Conservation (phyloP, 352 stramenopile genomes). For the Pythium myriotylum region DNA sequence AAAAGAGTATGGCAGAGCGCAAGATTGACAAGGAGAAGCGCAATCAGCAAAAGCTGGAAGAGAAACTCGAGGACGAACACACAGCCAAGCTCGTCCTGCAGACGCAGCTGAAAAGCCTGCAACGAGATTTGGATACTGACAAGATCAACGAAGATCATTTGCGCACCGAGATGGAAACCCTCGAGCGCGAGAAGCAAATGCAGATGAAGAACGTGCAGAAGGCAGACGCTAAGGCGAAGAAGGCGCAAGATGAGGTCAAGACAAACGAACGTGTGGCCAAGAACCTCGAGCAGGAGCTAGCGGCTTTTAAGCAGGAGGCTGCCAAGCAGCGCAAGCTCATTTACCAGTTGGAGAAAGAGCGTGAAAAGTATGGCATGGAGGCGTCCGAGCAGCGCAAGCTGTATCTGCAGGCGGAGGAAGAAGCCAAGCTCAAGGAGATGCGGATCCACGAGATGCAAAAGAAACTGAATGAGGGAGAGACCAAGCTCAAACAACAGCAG, state of each 20-base stretch:
- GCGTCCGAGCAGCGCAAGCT: constrained; percentile 84
- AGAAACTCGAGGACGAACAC: constrained; percentile 91
- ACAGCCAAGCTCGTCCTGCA: constrained; percentile 81
- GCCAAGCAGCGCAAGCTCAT: constrained; percentile 90
- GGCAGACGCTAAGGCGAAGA: constrained; percentile 85
- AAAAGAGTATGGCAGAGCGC: constrained; percentile 90
- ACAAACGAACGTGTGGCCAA: constrained; percentile 92
- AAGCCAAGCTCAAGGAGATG: constrained; percentile 83
- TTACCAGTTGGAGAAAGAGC: constrained; percentile 92
- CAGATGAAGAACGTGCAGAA: constrained; percentile 83
- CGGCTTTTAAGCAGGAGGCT: constrained; percentile 83
- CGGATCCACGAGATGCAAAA: constrained; percentile 83
- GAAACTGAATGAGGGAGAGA: constrained; percentile 90
- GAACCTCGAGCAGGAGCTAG: constrained; percentile 82
- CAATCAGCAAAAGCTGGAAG: constrained; percentile 87
- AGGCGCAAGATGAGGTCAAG: constrained; percentile 90
- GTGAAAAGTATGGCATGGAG: constrained; percentile 91
- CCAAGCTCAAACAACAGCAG: constrained; percentile 96
- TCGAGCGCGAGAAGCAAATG: constrained; percentile 90
- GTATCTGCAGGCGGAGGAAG: constrained; percentile 83
- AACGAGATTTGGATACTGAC: constrained; percentile 78
- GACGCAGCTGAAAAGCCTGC: constrained; percentile 82
- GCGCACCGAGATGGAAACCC: constrained; percentile 72
- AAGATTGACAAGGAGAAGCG: constrained; percentile 90
- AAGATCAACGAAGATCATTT: constrained; percentile 78